Evolutionary conservation across 2,329 filamentous ascomycete species (phyloP).

Genomic region (Cladophialophora yegresii): DNA sequence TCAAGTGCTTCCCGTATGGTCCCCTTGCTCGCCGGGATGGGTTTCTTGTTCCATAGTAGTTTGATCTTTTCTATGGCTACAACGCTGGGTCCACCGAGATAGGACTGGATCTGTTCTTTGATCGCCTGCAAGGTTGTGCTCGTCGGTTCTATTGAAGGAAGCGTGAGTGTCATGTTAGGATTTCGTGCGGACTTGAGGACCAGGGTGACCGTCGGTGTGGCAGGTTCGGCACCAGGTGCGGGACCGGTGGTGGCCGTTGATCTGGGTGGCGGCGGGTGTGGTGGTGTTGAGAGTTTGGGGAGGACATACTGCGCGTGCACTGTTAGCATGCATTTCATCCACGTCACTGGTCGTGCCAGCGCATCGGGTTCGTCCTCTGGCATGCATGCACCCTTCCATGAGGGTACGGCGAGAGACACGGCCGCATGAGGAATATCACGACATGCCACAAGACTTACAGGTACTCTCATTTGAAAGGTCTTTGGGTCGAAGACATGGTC

Average conservation of each 20-base stretch:
- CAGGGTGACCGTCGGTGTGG: conserved; percentile 50
- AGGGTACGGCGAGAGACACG: background rate
- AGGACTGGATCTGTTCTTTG: conserved; percentile 67
- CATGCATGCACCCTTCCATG: background rate
- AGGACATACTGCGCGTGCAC: conserved; percentile 46
- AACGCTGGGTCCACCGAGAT: conserved; percentile 52
- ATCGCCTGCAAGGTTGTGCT: conserved; percentile 74
- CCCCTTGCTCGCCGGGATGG: conserved; percentile 67
- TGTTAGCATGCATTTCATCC: background rate
- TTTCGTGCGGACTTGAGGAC: conserved; percentile 76
- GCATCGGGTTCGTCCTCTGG: background rate
- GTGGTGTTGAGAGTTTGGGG: conserved; percentile 47
- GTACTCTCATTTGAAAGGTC: conserved; percentile 71
- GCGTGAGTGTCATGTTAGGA: conserved; percentile 66
- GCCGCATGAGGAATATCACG: background rate
- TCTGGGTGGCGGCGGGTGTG: conserved; percentile 49
- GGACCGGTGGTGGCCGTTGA: conserved; percentile 38
- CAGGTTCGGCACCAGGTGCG: conserved; percentile 33
- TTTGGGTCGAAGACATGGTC: conserved; percentile 89
- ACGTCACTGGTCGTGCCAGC: background rate
- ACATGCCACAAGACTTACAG: conserved; percentile 59
- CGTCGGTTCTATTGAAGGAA: conserved; percentile 62
- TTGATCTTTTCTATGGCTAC: conserved; percentile 72
- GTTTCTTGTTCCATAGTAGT: conserved; percentile 84
- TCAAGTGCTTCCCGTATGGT: conserved; percentile 71